Percentiles rank a stretch among this genome's conserved stretches.
Conservation (phyloP, 2,329 filamentous ascomycete genomes). For the Pestalotiopsis fici region DNA sequence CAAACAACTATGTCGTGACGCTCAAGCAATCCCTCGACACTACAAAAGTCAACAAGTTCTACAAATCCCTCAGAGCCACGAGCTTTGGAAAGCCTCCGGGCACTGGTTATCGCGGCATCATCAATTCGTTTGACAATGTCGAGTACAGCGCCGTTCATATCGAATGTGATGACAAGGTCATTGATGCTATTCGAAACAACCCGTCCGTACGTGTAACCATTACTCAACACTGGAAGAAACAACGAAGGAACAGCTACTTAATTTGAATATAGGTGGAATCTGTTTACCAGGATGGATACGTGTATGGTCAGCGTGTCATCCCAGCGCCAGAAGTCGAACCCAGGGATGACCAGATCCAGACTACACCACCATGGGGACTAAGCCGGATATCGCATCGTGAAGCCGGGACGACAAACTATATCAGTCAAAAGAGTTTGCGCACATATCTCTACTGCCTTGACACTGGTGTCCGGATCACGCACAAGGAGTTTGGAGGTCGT, state of each 20-base stretch:
- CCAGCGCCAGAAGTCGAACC: neutral
- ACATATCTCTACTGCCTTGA: slow-evolving; percentile 27
- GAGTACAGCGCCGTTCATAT: slow-evolving; percentile 25
- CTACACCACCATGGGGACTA: slow-evolving; percentile 22
- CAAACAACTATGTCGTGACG: slow-evolving; percentile 26
- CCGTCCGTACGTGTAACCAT: slow-evolving; percentile 15
- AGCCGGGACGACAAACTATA: slow-evolving; percentile 17
- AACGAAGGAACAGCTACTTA: neutral
- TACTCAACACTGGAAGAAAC: neutral
- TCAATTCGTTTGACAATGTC: slow-evolving; percentile 20
- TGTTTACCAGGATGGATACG: slow-evolving; percentile 19
- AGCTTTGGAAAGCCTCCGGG: slow-evolving; percentile 6
- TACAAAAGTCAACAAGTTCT: slow-evolving; percentile 16
- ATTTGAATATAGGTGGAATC: slow-evolving; percentile 23
- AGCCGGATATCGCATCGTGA: slow-evolving; percentile 26
- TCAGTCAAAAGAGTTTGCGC: slow-evolving; percentile 9
- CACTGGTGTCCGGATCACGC: slow-evolving; percentile 25
- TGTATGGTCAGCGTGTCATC: slow-evolving; percentile 14
- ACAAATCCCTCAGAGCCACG: slow-evolving; percentile 14
- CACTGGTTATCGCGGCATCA: slow-evolving; percentile 17
- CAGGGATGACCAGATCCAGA: slow-evolving; percentile 11
- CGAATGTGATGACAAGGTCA: slow-evolving; percentile 22
- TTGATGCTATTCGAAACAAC: slow-evolving; percentile 20
- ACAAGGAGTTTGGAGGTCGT: slow-evolving; percentile 26
- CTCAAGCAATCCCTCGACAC: slow-evolving; percentile 17